Percentiles rank a stretch among this genome's conserved stretches.
Evolutionary conservation across 78 protist genomes (phyloP).

Genomic region (Mastigamoeba balamuthi): DNA sequence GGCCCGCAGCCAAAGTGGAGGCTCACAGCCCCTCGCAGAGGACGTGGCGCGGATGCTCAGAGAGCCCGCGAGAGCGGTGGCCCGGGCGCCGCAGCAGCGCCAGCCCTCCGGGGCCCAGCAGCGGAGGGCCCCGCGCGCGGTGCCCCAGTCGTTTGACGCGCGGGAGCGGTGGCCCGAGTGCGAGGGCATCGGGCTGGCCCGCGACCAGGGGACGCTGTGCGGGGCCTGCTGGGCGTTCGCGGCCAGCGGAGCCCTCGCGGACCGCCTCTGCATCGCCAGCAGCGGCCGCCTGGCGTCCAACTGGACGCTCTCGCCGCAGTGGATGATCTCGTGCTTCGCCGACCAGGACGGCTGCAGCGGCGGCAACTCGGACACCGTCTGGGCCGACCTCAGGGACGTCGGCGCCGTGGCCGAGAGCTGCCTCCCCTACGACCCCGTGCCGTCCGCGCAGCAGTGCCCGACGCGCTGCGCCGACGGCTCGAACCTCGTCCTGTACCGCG

Average conservation of each 20-base stretch:
- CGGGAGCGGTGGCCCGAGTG: slow-evolving; percentile 12
- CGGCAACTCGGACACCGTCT: slow-evolving; percentile 3
- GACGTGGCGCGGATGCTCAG: too few species aligned
- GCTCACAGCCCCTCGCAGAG: too few species aligned
- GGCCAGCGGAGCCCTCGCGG: slow-evolving; percentile 5
- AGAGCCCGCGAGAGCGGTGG: too few species aligned
- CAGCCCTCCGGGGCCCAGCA: too few species aligned
- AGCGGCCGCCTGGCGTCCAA: background rate
- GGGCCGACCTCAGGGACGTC: background rate
- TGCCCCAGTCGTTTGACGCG: slow-evolving; percentile 12
- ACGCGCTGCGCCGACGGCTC: slow-evolving; percentile 1
- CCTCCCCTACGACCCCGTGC: background rate
- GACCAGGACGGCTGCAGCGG: slow-evolving; percentile 13
- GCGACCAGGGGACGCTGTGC: slow-evolving; percentile 1
- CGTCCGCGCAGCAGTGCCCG: slow-evolving; percentile 11
- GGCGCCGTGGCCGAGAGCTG: slow-evolving; percentile 11
- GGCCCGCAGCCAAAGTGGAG: too few species aligned
- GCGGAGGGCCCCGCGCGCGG: too few species aligned
- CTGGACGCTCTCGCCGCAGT: slow-evolving; percentile 17
- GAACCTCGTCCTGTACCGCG: too few species aligned
- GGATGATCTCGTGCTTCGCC: slow-evolving; percentile 1
- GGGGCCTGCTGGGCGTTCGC: slow-evolving; percentile 40
- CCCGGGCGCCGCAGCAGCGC: too few species aligned
- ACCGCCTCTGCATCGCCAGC: slow-evolving; percentile 11
- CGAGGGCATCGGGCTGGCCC: slow-evolving; percentile 9